Percentiles rank a stretch among this genome's conserved stretches.
phyloP scores from a whole-genome alignment of 305 asterid genomes.

The Solanum hybrid region DNA sequence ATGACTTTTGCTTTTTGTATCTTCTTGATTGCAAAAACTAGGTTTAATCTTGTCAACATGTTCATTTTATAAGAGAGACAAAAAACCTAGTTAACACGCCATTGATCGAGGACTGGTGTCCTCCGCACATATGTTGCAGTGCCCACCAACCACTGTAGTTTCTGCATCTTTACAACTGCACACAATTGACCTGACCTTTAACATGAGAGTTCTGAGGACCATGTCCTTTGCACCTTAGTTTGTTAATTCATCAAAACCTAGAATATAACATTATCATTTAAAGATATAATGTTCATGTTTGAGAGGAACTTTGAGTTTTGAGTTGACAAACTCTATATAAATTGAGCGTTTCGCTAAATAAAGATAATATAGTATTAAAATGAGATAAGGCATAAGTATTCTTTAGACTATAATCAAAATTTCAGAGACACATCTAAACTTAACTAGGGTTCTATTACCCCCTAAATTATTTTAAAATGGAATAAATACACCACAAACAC shows the following conservation, averaged over 20 bases:
- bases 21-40: background rate
- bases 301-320: background rate
- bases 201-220: background rate
- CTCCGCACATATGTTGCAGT: background rate
- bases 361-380: too few relatives aligned
- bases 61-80: background rate
- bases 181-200: background rate
- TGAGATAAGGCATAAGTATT: too few relatives aligned
- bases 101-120: background rate
- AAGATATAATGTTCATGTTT: background rate
- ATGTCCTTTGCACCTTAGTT: background rate
- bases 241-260: background rate
- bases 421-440: rapidly evolving
- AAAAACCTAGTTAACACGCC: background rate
- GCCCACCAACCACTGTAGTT: background rate
- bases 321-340: too few relatives aligned
- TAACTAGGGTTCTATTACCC: too few relatives aligned
- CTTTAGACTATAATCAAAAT: too few relatives aligned
- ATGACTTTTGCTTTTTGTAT: background rate
- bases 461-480: too few relatives aligned
- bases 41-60: background rate
- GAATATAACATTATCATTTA: background rate
- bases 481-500: too few relatives aligned
- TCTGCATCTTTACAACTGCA: background rate
- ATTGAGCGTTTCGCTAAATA: too few relatives aligned